Conservation (phyloP, 2,329 filamentous ascomycete species). For the Xylariales sp. region DNA sequence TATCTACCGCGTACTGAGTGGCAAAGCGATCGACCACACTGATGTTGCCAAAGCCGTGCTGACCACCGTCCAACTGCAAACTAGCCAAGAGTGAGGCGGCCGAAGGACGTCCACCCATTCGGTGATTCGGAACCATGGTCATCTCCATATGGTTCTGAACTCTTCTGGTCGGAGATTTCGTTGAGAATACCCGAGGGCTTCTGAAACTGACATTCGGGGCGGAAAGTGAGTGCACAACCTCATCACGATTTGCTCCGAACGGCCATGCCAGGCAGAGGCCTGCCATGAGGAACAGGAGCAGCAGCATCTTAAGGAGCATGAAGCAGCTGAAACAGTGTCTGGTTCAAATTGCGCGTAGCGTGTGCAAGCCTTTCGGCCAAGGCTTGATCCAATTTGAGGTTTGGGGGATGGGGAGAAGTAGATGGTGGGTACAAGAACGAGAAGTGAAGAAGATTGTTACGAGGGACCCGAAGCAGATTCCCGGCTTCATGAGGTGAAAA, state of each 20-base stretch:
- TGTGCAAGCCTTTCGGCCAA: too few species aligned
- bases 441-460: too few species aligned
- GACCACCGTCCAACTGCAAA: neutral
- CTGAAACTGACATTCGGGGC: neutral
- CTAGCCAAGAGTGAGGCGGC: neutral
- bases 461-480: too few species aligned
- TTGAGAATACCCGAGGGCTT: neutral
- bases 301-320: conserved; percentile 5
- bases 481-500: too few species aligned
- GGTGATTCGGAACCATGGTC: neutral
- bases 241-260: neutral
- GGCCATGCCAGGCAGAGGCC: conserved; percentile 10
- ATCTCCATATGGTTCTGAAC: conserved; percentile 12
- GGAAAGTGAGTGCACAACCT: neutral
- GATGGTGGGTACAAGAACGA: too few species aligned
- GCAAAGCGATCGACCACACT: conserved; percentile 26
- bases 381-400: too few species aligned
- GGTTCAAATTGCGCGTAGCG: too few species aligned
- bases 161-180: neutral
- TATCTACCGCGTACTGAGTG: conserved; percentile 26
- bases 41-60: conserved; percentile 26
- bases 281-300: conserved; percentile 10
- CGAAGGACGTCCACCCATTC: neutral
- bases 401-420: too few species aligned
- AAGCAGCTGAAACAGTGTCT: neutral